These are phyloP conservation scores for Entomortierella chlamydospora DNA, from an alignment of 192 early-diverging fungal species.

Conservation along the genomic window DNA sequence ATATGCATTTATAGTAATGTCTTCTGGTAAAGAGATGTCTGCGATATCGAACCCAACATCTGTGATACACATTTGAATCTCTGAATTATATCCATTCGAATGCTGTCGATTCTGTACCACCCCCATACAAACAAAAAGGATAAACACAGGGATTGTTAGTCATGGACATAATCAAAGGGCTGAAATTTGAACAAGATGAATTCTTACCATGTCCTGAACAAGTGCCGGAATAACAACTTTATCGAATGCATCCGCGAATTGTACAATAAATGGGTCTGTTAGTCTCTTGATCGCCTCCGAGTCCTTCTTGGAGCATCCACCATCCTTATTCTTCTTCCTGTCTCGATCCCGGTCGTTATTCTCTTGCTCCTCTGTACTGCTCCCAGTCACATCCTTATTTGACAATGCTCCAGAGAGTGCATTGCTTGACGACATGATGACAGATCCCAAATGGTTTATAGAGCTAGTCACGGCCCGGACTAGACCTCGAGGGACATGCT, in stretches of 20 bases:
- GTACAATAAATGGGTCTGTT: constrained; percentile 38
- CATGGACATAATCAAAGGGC: too few relatives aligned
- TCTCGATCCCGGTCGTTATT: background rate
- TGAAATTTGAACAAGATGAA: too few relatives aligned
- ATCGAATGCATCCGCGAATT: constrained; percentile 44
- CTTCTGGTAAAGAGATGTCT: constrained; percentile 6
- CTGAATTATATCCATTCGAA: constrained; percentile 48
- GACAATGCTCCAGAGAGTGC: constrained; percentile 35
- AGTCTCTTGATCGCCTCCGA: constrained; percentile 1
- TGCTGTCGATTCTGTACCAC: constrained; percentile 50
- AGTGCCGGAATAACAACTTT: constrained; percentile 39
- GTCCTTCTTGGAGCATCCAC: background rate
- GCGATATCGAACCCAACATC: constrained; percentile 42
- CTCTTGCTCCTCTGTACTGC: background rate
- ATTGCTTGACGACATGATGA: constrained; percentile 36
- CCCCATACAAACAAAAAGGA: too few relatives aligned
- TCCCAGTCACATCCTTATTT: constrained; percentile 8
- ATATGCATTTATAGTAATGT: constrained; percentile 32
- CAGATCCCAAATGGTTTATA: constrained; percentile 46
- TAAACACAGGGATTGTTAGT: too few relatives aligned
- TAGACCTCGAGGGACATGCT: constrained; percentile 37
- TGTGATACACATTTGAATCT: constrained; percentile 51
- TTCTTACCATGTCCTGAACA: constrained; percentile 43
- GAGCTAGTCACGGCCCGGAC: constrained; percentile 54
- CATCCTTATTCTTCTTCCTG: background rate